Conservation (phyloP, 2,329 filamentous ascomycete genomes). For the Talaromyces amestolkiae region DNA sequence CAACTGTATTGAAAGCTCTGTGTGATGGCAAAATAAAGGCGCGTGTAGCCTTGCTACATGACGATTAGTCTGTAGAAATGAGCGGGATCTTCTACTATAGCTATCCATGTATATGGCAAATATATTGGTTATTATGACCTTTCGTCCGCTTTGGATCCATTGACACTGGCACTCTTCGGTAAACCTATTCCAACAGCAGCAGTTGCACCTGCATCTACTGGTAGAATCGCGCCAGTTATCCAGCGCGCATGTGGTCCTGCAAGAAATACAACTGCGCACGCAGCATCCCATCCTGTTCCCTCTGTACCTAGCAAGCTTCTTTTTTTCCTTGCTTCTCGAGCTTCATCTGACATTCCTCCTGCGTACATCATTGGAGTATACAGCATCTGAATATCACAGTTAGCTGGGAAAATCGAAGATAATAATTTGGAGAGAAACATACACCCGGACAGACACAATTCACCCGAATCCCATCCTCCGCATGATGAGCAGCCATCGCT, state of each 20-base stretch:
- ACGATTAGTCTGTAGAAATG: not conserved
- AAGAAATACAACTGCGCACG: slow-evolving; percentile 52
- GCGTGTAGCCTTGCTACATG: not conserved
- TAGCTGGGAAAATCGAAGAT: not conserved
- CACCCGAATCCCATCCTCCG: slow-evolving; percentile 49
- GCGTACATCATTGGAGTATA: slow-evolving; percentile 57
- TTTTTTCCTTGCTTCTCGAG: slow-evolving; percentile 49
- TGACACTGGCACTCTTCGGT: not conserved
- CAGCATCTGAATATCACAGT: slow-evolving; percentile 37
- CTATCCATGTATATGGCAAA: not conserved
- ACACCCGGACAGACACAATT: slow-evolving; percentile 52
- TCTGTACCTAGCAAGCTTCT: slow-evolving; percentile 54
- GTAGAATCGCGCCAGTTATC: slow-evolving; percentile 51
- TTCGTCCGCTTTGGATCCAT: not conserved
- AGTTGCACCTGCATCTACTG: slow-evolving; percentile 50
- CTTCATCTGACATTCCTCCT: slow-evolving; percentile 51
- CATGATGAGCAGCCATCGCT: slow-evolving; percentile 58
- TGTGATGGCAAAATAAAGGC: slow-evolving; percentile 1
- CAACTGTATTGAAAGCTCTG: not conserved
- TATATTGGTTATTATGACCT: not conserved
- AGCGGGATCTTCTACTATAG: not conserved
- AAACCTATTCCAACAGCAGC: not conserved
- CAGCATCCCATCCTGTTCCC: slow-evolving; percentile 56
- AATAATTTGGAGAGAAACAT: not conserved
- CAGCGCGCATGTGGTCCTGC: slow-evolving; percentile 53